These are phyloP conservation scores for Phoma sp. DNA, from an alignment of 2,329 filamentous ascomycete genomes.

Conservation along the genomic window DNA sequence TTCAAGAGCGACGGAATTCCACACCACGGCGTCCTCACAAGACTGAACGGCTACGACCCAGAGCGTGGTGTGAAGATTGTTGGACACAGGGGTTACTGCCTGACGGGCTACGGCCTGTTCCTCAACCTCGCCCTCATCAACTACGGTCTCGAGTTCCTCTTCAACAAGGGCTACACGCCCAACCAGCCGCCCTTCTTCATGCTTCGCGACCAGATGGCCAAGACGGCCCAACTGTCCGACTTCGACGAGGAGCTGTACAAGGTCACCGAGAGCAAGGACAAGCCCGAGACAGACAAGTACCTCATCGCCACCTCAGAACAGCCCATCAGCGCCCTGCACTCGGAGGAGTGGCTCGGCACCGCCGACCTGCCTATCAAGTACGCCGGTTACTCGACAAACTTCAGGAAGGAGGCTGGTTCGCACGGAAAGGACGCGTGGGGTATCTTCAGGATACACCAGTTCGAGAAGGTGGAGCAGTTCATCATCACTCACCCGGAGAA, in stretches of 20 bases:
- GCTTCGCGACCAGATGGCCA: conserved; percentile 94
- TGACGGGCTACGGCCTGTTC: conserved; percentile 88
- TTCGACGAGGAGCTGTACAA: conserved; percentile 99
- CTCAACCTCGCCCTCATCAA: conserved; percentile 93
- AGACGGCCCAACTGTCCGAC: conserved; percentile 95
- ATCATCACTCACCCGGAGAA: conserved; percentile 73
- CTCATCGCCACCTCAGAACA: conserved; percentile 87
- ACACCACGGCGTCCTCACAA: conserved; percentile 90
- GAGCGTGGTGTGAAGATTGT: conserved; percentile 83
- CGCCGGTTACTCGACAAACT: conserved; percentile 90
- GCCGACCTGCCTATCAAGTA: conserved; percentile 88
- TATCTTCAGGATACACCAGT: conserved; percentile 97
- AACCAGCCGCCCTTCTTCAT: conserved; percentile 72
- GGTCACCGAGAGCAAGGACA: conserved; percentile 81
- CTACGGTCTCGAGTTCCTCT: conserved; percentile 90
- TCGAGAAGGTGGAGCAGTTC: conserved; percentile 68
- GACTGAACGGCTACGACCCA: conserved; percentile 89
- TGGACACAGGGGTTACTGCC: conserved; percentile 91
- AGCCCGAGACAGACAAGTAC: conserved; percentile 78
- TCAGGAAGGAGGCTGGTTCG: conserved; percentile 91
- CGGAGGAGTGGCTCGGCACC: conserved; percentile 88
- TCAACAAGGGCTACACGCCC: conserved; percentile 78
- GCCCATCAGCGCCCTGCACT: conserved; percentile 89
- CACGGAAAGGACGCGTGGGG: conserved; percentile 96
- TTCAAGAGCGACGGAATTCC: conserved; percentile 83